phyloP scores from a whole-genome alignment of 1,284 basidiomycete species.

The Termitomyces sp. region DNA sequence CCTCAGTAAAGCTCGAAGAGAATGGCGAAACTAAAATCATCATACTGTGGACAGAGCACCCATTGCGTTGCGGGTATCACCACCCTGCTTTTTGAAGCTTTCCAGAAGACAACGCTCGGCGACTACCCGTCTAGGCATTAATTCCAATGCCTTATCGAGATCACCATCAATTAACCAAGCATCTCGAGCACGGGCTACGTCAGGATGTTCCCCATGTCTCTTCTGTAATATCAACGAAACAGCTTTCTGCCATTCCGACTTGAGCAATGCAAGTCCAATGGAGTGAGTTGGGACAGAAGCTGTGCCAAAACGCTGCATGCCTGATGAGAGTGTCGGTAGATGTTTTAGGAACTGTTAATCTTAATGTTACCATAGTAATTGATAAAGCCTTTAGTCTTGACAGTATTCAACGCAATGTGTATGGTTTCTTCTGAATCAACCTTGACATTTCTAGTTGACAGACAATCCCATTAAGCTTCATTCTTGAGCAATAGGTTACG shows the following conservation, averaged over 20 bases:
- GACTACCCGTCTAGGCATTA: conserved; percentile 86
- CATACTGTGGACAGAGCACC: conserved; percentile 78
- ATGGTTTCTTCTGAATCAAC: conserved; percentile 69
- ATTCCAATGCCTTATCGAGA: conserved; percentile 68
- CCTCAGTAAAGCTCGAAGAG: conserved; percentile 1
- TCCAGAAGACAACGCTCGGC: conserved; percentile 92
- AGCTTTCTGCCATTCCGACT: conserved; percentile 86
- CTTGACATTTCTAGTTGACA: conserved; percentile 66
- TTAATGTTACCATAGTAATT: conserved; percentile 85
- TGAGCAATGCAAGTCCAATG: conserved; percentile 87
- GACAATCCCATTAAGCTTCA: neutral
- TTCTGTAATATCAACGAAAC: conserved; percentile 77
- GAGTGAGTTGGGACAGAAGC: conserved; percentile 93
- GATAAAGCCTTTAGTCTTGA: conserved; percentile 88
- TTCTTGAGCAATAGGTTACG: conserved; percentile 15
- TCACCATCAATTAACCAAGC: conserved; percentile 82
- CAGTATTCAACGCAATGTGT: conserved; percentile 72
- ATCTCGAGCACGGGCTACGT: conserved; percentile 72
- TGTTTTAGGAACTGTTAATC: neutral
- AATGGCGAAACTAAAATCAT: neutral
- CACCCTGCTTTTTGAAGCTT: conserved; percentile 77
- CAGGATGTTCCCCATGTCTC: conserved; percentile 86
- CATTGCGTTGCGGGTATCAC: conserved; percentile 77
- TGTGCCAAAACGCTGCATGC: conserved; percentile 99
- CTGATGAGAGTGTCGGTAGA: conserved; percentile 30